phyloP scores from a whole-genome alignment of 345 rosid genomes.

The Citrus australasica region DNA sequence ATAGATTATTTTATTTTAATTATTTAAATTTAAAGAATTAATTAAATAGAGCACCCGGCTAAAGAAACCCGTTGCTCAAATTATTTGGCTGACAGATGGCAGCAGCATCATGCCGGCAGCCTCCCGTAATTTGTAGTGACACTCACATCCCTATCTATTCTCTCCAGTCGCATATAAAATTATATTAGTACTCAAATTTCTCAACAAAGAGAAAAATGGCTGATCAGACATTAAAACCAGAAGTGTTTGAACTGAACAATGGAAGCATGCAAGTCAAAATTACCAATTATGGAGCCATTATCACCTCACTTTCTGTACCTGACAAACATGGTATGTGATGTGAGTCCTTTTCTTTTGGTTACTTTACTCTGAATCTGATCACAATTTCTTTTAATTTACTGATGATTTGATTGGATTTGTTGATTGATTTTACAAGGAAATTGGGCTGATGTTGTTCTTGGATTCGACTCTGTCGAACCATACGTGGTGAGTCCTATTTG shows the following conservation, averaged over 20 bases:
- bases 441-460: conserved; percentile 81
- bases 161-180: no score
- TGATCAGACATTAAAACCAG: conserved; percentile 45
- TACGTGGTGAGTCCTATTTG: conserved; percentile 53
- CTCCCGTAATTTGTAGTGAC: no score
- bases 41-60: no score
- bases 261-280: conserved; percentile 72
- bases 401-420: conserved; percentile 3
- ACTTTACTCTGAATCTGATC: no score
- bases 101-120: no score
- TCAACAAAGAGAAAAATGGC: conserved; percentile 37
- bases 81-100: no score
- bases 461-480: conserved; percentile 84
- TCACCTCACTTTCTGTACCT: conserved; percentile 69
- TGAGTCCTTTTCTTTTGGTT: neutral
- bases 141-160: no score
- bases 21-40: no score
- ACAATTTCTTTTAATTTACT: neutral
- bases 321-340: conserved; percentile 58
- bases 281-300: conserved; percentile 78
- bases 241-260: conserved; percentile 80
- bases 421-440: conserved; percentile 38
- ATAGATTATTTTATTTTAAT: no score
- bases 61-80: no score
- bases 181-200: neutral